A percentile compares a stretch with the other conserved stretches of the same genome.
Evolutionary conservation across 306 rosid species (phyloP).

Genomic region (Vicia faba): DNA sequence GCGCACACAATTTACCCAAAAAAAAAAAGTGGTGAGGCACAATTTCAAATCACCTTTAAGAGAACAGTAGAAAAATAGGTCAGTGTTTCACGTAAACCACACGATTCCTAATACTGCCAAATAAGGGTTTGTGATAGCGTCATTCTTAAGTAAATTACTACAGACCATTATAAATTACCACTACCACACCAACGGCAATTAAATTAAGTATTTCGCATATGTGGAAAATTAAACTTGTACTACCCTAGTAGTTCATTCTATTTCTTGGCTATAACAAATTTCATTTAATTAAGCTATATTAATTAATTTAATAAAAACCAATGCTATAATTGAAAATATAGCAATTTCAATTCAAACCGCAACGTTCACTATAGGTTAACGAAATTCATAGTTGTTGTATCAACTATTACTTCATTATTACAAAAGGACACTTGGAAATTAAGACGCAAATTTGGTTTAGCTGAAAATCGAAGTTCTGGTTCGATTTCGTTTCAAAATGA

Average conservation of each 20-base stretch:
- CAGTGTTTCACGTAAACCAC: too few species aligned
- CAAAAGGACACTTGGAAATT: background rate
- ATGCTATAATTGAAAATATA: background rate
- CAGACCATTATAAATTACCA: background rate
- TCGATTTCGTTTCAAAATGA: background rate
- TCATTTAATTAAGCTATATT: background rate
- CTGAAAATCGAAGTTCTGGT: background rate
- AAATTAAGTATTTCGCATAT: background rate
- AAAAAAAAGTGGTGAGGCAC: too few species aligned
- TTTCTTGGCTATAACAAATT: too few species aligned
- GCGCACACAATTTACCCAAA: conserved; percentile 18
- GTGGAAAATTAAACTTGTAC: too few species aligned
- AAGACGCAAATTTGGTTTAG: background rate
- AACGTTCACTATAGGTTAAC: background rate
- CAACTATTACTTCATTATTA: too few species aligned
- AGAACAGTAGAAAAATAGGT: too few species aligned
- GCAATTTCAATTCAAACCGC: background rate
- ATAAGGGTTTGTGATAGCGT: too few species aligned
- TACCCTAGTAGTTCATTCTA: too few species aligned
- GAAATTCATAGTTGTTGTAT: background rate
- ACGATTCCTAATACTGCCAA: too few species aligned
- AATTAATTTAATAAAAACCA: background rate
- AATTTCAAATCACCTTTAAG: too few species aligned
- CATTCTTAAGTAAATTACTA: background rate
- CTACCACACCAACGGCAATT: background rate